phyloP scores from a whole-genome alignment of 805 yeast species.

The Maudiozyma turicensis region DNA sequence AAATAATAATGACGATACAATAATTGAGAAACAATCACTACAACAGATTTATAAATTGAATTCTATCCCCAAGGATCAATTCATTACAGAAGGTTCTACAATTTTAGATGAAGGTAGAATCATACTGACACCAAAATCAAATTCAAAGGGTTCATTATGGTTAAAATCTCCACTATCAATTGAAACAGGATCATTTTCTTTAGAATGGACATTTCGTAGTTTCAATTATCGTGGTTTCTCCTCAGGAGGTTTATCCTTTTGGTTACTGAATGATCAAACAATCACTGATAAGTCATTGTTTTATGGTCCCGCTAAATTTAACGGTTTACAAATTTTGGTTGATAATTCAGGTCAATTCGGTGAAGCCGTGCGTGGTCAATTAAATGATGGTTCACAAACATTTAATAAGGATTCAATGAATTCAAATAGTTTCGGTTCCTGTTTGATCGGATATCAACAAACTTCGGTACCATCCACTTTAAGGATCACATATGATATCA shows the following conservation, averaged over 20 bases:
- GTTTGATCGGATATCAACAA: conserved; percentile 51
- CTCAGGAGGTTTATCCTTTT: conserved; percentile 50
- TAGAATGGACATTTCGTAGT: conserved; percentile 56
- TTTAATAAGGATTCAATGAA: conserved; percentile 21
- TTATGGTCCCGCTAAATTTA: conserved; percentile 49
- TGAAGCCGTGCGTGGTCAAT: conserved; percentile 45
- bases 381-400: conserved; percentile 46
- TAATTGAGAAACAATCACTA: conserved; percentile 15
- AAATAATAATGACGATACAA: not conserved
- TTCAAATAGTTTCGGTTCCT: conserved; percentile 39
- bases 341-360: conserved; percentile 42
- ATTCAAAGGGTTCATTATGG: conserved; percentile 40
- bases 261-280: conserved; percentile 23
- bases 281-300: conserved; percentile 29
- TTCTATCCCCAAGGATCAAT: conserved; percentile 14
- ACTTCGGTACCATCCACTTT: conserved; percentile 62
- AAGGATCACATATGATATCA: conserved; percentile 49
- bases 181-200: conserved; percentile 37
- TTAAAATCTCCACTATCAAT: conserved; percentile 23
- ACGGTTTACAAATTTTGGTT: conserved; percentile 54
- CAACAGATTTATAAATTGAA: conserved; percentile 31
- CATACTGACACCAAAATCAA: conserved; percentile 37
- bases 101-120: conserved; percentile 44
- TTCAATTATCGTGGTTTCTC: conserved; percentile 41
- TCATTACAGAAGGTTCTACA: conserved; percentile 34